Evolutionary conservation across 441 rosid species (phyloP).

Genomic region (Euphorbia schlechtendalii): DNA sequence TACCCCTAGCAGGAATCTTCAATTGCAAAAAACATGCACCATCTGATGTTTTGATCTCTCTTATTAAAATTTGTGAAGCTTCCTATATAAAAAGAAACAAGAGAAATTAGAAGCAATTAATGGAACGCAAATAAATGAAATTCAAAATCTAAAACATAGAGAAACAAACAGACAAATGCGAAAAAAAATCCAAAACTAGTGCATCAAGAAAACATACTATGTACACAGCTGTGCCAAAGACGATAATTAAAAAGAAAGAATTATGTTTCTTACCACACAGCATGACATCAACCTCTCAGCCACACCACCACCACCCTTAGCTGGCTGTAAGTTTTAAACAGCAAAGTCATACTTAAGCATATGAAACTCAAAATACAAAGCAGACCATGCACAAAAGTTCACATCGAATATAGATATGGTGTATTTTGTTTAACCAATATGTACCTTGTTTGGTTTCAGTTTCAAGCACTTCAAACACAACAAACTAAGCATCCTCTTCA

Average conservation of each 20-base stretch:
- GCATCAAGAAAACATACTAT: slow-evolving; percentile 3
- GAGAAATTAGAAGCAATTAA: neutral
- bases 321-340: slow-evolving; percentile 41
- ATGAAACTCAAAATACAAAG: neutral
- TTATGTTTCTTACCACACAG: slow-evolving; percentile 64
- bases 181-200: neutral
- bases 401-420: neutral
- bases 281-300: slow-evolving; percentile 70
- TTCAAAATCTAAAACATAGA: slow-evolving; percentile 2
- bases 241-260: neutral
- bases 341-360: slow-evolving; percentile 17
- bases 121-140: neutral
- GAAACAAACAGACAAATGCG: neutral
- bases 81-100: slow-evolving; percentile 38
- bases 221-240: neutral
- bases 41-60: slow-evolving; percentile 45
- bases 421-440: neutral
- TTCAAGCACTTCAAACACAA: slow-evolving; percentile 87
- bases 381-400: neutral
- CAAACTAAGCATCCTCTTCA: slow-evolving; percentile 68
- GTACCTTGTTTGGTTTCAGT: slow-evolving; percentile 65
- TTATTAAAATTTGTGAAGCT: slow-evolving; percentile 54
- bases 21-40: slow-evolving; percentile 61
- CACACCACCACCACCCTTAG: slow-evolving; percentile 41
- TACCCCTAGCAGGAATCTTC: slow-evolving; percentile 53